Conservation (phyloP, 1,139 yeast species). For the Scheffersomyces segobiensis region DNA sequence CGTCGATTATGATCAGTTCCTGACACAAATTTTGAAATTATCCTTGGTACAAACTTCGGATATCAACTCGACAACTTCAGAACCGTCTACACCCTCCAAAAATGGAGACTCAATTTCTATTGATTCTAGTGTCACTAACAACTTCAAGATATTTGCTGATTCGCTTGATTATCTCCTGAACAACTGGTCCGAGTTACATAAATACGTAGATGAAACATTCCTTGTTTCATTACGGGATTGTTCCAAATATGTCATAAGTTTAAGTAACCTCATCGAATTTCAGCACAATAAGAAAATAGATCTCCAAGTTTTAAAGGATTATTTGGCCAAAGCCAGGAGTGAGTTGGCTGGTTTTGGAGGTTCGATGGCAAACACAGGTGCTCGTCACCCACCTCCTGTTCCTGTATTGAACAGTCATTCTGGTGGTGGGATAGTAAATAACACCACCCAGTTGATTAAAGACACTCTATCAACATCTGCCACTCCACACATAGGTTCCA, state of each 20-base stretch:
- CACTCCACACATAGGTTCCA: conserved; percentile 41
- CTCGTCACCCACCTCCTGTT: conserved; percentile 26
- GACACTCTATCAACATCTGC: conserved; percentile 50
- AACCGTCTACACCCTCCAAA: conserved; percentile 10
- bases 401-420: conserved; percentile 26
- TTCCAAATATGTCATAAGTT: conserved; percentile 78
- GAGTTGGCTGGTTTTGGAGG: conserved; percentile 46
- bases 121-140: conserved; percentile 17
- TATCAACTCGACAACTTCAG: neutral
- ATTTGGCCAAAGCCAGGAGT: conserved; percentile 64
- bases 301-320: conserved; percentile 81
- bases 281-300: conserved; percentile 93
- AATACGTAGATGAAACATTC: conserved; percentile 77
- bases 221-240: conserved; percentile 82
- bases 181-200: conserved; percentile 45
- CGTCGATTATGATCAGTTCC: conserved; percentile 70
- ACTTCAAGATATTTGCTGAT: conserved; percentile 42
- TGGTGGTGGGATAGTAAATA: conserved; percentile 40
- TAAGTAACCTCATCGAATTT: conserved; percentile 73
- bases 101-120: conserved; percentile 15
- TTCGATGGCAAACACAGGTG: conserved; percentile 8
- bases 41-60: conserved; percentile 48
- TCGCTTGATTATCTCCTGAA: conserved; percentile 52
- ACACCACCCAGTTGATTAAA: conserved; percentile 46
- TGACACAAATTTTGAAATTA: conserved; percentile 67